These are phyloP conservation scores for Avena insularis DNA, from an alignment of 176 grass and related monocot species.

Conservation along the genomic window DNA sequence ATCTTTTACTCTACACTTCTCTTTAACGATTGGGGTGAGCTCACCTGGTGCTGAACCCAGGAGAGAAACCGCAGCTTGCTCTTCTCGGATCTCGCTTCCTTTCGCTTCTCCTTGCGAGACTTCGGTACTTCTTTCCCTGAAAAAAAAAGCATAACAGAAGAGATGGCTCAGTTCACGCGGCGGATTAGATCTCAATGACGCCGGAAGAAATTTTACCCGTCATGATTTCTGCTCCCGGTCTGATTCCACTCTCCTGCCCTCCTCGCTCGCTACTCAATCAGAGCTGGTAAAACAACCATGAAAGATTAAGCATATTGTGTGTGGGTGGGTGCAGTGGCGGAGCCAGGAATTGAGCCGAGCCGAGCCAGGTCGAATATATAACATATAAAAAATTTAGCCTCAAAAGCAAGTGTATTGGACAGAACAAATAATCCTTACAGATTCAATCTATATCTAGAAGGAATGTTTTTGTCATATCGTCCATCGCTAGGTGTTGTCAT, in stretches of 20 bases:
- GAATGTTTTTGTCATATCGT: too few species aligned
- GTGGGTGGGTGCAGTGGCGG: not conserved
- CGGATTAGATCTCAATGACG: not conserved
- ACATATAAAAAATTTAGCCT: too few species aligned
- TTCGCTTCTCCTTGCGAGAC: constrained; percentile 60
- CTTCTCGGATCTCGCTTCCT: constrained; percentile 58
- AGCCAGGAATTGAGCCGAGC: too few species aligned
- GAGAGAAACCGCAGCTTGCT: constrained; percentile 50
- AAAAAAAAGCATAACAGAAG: not conserved
- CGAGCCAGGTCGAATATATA: too few species aligned
- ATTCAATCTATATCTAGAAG: too few species aligned
- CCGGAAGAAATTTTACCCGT: not conserved
- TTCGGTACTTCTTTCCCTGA: constrained; percentile 41
- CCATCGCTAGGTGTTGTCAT: too few species aligned
- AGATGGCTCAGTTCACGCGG: not conserved
- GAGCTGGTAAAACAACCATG: not conserved
- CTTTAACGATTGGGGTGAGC: not conserved
- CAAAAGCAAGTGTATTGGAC: too few species aligned
- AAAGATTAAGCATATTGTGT: not conserved
- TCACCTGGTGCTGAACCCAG: constrained; percentile 69
- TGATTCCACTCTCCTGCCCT: not conserved
- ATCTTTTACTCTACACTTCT: not conserved
- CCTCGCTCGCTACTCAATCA: not conserved
- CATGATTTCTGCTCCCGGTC: constrained; percentile 4
- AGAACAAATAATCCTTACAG: too few species aligned